Percentiles rank a stretch among this genome's conserved stretches.
Conservation (phyloP, 176 grass and related monocot genomes). For the Aechmea fasciata region DNA sequence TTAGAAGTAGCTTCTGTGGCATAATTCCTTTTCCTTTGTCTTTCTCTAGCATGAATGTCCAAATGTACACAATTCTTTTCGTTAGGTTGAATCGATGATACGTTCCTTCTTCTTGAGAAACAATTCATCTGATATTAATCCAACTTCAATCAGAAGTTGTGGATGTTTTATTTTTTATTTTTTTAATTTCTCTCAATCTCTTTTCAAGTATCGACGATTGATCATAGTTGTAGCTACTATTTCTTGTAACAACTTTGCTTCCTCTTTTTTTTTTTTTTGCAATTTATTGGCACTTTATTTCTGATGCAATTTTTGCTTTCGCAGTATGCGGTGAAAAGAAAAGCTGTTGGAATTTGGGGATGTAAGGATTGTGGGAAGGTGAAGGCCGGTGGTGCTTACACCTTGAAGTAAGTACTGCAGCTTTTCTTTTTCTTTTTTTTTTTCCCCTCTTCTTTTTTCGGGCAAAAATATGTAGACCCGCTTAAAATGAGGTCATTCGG, state of each 20-base stretch:
- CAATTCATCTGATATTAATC: neutral
- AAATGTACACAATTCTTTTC: neutral
- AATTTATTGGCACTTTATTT: neutral
- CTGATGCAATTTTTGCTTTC: neutral
- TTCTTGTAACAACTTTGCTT: too few relatives aligned
- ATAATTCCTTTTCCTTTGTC: too few relatives aligned
- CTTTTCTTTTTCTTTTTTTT: neutral
- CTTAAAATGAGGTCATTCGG: too few relatives aligned
- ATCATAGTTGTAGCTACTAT: too few relatives aligned
- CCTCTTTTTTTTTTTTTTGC: too few relatives aligned
- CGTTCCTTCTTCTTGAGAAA: too few relatives aligned
- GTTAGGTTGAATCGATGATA: neutral
- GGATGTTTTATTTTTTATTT: slow-evolving; percentile 1
- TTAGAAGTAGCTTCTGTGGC: too few relatives aligned
- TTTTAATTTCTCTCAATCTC: neutral
- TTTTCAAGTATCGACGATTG: too few relatives aligned
- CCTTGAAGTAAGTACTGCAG: slow-evolving; percentile 52
- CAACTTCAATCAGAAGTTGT: neutral
- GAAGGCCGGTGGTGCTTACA: slow-evolving; percentile 72
- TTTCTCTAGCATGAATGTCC: too few relatives aligned
- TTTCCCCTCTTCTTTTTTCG: neutral
- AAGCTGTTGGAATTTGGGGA: slow-evolving; percentile 78
- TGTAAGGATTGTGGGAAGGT: slow-evolving; percentile 86
- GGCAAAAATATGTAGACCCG: neutral
- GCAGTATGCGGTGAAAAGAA: slow-evolving; percentile 82